Conservation (phyloP, 2,329 filamentous ascomycete species). For the Aspergillus sp. region DNA sequence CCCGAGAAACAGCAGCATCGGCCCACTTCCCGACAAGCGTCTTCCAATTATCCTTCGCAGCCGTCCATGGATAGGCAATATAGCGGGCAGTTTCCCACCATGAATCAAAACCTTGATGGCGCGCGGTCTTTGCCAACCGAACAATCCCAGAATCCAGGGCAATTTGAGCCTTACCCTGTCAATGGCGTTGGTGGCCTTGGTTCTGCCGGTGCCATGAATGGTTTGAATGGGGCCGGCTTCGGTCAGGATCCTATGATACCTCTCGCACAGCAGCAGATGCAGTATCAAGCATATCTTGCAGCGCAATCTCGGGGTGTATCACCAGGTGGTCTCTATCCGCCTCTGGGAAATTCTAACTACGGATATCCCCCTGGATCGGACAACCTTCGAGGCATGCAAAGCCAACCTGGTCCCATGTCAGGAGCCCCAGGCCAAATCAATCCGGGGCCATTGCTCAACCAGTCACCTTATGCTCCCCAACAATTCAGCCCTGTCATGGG, state of each 20-base stretch:
- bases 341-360: slow-evolving; percentile 45
- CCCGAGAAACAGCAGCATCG: slow-evolving; percentile 45
- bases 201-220: slow-evolving; percentile 20
- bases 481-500: slow-evolving; percentile 48
- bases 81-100: slow-evolving; percentile 39
- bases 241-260: slow-evolving; percentile 41
- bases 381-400: slow-evolving; percentile 41
- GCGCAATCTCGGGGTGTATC: slow-evolving; percentile 45
- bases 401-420: slow-evolving; percentile 37
- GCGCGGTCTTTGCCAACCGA: slow-evolving; percentile 36
- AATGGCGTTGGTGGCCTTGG: slow-evolving; percentile 34
- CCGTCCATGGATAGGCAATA: slow-evolving; percentile 44
- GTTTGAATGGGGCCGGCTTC: slow-evolving; percentile 34
- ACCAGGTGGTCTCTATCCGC: slow-evolving; percentile 46
- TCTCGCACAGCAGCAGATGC: slow-evolving; percentile 52
- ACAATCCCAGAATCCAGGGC: slow-evolving; percentile 31
- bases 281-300: slow-evolving; percentile 58
- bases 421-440: slow-evolving; percentile 38
- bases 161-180: slow-evolving; percentile 40
- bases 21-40: slow-evolving; percentile 42
- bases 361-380: slow-evolving; percentile 43
- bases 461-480: slow-evolving; percentile 45
- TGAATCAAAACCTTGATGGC: slow-evolving; percentile 36
- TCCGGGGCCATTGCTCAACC: slow-evolving; percentile 48
- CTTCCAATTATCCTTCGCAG: slow-evolving; percentile 36